A percentile compares a stretch with the other conserved stretches of the same genome.
These are phyloP conservation scores for Yamadazyma nakazawae DNA, from an alignment of 805 yeast genomes.

Conservation along the genomic window DNA sequence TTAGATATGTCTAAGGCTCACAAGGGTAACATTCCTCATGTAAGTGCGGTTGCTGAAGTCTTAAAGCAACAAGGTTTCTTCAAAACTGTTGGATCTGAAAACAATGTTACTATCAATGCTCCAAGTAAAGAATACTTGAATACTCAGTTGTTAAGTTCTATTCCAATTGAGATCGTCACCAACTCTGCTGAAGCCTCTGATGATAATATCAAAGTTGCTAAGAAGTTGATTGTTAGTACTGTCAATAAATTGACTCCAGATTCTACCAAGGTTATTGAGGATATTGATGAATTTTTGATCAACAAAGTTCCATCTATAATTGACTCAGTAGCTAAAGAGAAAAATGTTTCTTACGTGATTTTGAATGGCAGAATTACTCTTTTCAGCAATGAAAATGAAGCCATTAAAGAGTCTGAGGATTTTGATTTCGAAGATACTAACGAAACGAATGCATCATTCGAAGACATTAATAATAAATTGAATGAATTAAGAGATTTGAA, in stretches of 20 bases:
- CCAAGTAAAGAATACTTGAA: constrained; percentile 39
- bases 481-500: constrained; percentile 58
- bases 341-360: constrained; percentile 57
- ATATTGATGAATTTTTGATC: constrained; percentile 63
- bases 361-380: constrained; percentile 54
- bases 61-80: constrained; percentile 54
- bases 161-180: constrained; percentile 62
- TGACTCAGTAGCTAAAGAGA: constrained; percentile 39
- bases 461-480: constrained; percentile 52
- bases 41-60: constrained; percentile 66
- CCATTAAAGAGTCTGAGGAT: constrained; percentile 22
- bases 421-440: constrained; percentile 66
- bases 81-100: constrained; percentile 33
- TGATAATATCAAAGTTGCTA: constrained; percentile 49
- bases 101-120: constrained; percentile 37
- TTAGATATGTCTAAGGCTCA: constrained; percentile 89
- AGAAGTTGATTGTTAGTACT: constrained; percentile 64
- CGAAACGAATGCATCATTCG: constrained; percentile 55
- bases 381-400: constrained; percentile 24
- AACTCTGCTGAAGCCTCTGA: constrained; percentile 38
- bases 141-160: constrained; percentile 37
- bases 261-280: constrained; percentile 53
- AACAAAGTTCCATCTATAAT: constrained; percentile 43
- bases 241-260: constrained; percentile 75
- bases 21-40: constrained; percentile 74